Evolutionary conservation across 2,329 filamentous ascomycete species (phyloP), one percentile per base, ranked within the genome.

Genomic region (Corynespora cassiicola): DNA sequence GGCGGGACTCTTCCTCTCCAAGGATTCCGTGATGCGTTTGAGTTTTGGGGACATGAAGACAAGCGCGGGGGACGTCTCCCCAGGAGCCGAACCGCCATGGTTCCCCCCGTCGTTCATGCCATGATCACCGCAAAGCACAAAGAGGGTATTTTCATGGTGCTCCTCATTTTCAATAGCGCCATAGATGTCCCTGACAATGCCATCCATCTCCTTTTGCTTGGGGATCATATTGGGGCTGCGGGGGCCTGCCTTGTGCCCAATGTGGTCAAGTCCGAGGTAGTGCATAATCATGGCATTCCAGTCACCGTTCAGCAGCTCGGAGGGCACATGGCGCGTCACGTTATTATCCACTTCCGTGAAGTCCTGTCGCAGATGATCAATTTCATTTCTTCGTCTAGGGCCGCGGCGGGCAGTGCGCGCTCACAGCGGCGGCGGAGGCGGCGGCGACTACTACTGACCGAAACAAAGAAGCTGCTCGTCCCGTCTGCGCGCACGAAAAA

Each of bases 31-130:
- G 6, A 90, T 71, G 1, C 70, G 62, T 56, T 79, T 81, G 27
- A 96, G 76, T 59, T 90, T 94, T 0, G 92, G 90, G 2, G 90
- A 94, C 49, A 95, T 81, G 65, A 99, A 97, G 14, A 96, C 80
- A 7, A 99, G 73, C 11, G 94, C 94, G 0, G 94, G 87, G 1
- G 92, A 96, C 2, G 94, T 97, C 73, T 99, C 94, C 27, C 94
- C 92, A 2, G 90, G 82, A 0, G 91, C 91, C 7, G 92, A 96
- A 24, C 92, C 94, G 19, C 94, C 94, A 64, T 99, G 94, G 54
- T 97, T 97, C 2, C 94, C 94, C 14, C 89, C 94, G 56, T 97
- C 92, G 55, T 97, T 99, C 94, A 99, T 99, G n/a, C 94, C 94
- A 63, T 99, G 94, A 58, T 99, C 95, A 39, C 94, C 94, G 39